Conservation (phyloP, 2,329 filamentous ascomycete species). For the Aureobasidium pullulans region DNA sequence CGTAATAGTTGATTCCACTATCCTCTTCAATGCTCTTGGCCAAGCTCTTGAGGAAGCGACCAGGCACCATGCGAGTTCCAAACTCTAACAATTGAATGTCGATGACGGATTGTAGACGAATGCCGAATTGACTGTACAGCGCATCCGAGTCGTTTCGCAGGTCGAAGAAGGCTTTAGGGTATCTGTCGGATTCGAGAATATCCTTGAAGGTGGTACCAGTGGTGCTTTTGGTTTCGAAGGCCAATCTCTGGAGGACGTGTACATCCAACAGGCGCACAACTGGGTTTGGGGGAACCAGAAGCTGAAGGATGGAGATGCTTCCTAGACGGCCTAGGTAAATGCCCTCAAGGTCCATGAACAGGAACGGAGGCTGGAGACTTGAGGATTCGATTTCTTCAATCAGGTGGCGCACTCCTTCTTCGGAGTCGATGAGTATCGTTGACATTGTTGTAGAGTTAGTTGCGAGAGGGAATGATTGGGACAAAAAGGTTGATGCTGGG, state of each 20-base stretch:
- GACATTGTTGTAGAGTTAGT: not conserved
- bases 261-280: conserved; percentile 41
- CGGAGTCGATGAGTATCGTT: not conserved
- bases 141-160: conserved; percentile 53
- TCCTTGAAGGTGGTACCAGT: conserved; percentile 25
- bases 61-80: conserved; percentile 26
- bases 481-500: too few relatives aligned
- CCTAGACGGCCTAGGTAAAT: conserved; percentile 37
- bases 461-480: not conserved
- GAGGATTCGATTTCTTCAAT: not conserved
- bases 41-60: conserved; percentile 29
- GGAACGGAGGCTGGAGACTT: not conserved
- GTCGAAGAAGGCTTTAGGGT: conserved; percentile 51
- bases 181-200: conserved; percentile 38
- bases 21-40: conserved; percentile 33
- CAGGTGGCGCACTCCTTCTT: not conserved
- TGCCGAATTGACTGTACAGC: conserved; percentile 38
- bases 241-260: conserved; percentile 27
- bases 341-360: conserved; percentile 47
- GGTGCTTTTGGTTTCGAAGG: conserved; percentile 32
- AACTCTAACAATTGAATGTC: conserved; percentile 54
- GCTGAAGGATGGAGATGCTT: conserved; percentile 38
- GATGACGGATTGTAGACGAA: conserved; percentile 39
- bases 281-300: conserved; percentile 28
- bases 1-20: conserved; percentile 5